Conservation (phyloP, 2,329 filamentous ascomycete genomes). For the Fusarium sambucinum region DNA sequence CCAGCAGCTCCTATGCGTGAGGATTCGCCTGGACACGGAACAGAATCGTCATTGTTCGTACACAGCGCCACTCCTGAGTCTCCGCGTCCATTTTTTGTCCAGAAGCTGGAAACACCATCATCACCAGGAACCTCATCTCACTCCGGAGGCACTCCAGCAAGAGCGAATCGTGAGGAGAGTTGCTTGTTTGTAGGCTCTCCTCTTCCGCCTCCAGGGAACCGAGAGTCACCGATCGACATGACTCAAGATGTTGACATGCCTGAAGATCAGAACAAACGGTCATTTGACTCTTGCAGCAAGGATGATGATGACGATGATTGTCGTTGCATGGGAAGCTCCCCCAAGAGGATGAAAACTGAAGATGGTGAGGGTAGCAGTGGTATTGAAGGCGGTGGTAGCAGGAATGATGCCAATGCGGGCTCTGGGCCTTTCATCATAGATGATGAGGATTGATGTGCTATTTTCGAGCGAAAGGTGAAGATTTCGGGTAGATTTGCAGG, state of each 20-base stretch:
- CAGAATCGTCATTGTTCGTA: constrained; percentile 20
- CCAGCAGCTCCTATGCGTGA: background rate
- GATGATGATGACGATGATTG: background rate
- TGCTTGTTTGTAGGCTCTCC: constrained; percentile 35
- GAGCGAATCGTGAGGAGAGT: constrained; percentile 29
- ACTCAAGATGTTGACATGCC: background rate
- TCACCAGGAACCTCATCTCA: background rate
- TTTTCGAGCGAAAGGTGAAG: background rate
- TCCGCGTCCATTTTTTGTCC: background rate
- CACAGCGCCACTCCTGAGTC: constrained; percentile 1
- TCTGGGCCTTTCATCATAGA: background rate
- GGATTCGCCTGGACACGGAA: background rate
- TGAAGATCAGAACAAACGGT: constrained; percentile 8
- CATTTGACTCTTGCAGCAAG: background rate
- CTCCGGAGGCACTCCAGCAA: constrained; percentile 1
- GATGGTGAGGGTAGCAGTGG: background rate
- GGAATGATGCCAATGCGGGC: background rate
- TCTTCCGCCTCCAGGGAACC: background rate
- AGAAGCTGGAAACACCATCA: constrained; percentile 21
- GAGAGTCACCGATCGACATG: background rate
- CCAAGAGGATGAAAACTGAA: background rate
- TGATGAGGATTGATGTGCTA: background rate
- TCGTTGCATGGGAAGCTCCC: background rate
- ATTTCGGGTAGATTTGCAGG: constrained; percentile 14
- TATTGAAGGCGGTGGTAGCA: background rate